Percentiles rank a stretch among this genome's conserved stretches.
These are phyloP conservation scores for Theileria luwenshuni DNA, from an alignment of 169 alveolate genomes.

Conservation along the genomic window DNA sequence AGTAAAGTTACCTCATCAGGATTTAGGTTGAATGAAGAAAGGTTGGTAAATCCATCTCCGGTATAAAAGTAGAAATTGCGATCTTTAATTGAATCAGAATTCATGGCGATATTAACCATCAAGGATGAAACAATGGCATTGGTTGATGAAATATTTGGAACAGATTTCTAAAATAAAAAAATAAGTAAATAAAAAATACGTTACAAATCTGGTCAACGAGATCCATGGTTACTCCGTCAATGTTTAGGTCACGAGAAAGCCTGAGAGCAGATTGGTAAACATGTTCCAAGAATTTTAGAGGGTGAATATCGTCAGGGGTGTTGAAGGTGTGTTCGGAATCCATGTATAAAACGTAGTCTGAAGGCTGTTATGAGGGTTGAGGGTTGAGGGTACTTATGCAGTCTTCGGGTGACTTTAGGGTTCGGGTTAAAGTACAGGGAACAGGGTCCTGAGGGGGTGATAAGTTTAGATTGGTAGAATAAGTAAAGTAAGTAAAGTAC, in stretches of 20 bases:
- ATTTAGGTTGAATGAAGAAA: conserved; percentile 26
- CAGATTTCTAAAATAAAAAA: conserved; percentile 6
- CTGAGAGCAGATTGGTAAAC: conserved; percentile 16
- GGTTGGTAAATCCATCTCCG: conserved; percentile 41
- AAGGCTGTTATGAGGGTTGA: background rate
- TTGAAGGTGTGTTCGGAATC: background rate
- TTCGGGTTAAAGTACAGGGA: conserved; percentile 57
- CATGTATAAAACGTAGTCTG: conserved; percentile 26
- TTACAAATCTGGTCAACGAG: conserved; percentile 27
- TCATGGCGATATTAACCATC: conserved; percentile 14
- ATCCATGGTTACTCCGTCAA: conserved; percentile 28
- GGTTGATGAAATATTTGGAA: conserved; percentile 35
- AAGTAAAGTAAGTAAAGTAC: conserved; percentile 1
- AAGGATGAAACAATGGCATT: conserved; percentile 48
- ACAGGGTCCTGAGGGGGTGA: conserved; percentile 16
- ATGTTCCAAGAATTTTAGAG: conserved; percentile 7
- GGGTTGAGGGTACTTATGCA: conserved; percentile 36
- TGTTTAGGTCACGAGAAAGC: conserved; percentile 10
- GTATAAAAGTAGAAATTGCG: conserved; percentile 60
- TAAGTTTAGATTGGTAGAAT: no score
- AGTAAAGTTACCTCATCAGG: conserved; percentile 24
- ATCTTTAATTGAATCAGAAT: background rate
- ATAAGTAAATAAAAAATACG: conserved; percentile 9
- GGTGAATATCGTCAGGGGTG: conserved; percentile 11
- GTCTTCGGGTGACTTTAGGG: conserved; percentile 67